These are phyloP conservation scores for Torrubiella hemipterigena DNA, from an alignment of 2,329 filamentous ascomycete genomes.

Conservation along the genomic window DNA sequence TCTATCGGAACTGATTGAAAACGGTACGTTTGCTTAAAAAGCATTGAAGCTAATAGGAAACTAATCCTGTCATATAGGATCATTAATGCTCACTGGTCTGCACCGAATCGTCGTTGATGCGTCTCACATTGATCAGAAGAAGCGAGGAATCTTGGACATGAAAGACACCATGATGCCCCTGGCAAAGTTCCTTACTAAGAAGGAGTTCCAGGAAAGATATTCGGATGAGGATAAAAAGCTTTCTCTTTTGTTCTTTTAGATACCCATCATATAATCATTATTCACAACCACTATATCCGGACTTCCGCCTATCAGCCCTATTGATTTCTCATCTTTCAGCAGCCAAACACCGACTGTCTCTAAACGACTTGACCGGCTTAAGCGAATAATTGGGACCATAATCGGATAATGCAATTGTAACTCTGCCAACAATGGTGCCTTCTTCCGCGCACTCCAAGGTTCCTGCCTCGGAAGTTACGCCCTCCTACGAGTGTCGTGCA, in stretches of 20 bases:
- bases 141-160: constrained; percentile 89
- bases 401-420: too few relatives aligned
- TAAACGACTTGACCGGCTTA: too few relatives aligned
- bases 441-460: too few relatives aligned
- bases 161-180: constrained; percentile 80
- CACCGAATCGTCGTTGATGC: constrained; percentile 80
- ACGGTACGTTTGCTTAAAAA: constrained; percentile 45
- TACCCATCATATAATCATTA: too few relatives aligned
- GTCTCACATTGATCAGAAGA: constrained; percentile 90
- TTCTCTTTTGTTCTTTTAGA: constrained; percentile 53
- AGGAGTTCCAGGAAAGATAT: constrained; percentile 62
- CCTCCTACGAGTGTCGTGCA: too few relatives aligned
- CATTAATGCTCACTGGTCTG: constrained; percentile 58
- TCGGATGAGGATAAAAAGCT: constrained; percentile 43
- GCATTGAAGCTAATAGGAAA: background rate
- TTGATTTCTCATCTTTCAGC: too few relatives aligned
- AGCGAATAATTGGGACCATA: too few relatives aligned
- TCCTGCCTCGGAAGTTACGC: too few relatives aligned
- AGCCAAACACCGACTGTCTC: too few relatives aligned
- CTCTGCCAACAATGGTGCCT: too few relatives aligned
- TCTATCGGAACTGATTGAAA: constrained; percentile 69
- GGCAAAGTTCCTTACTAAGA: constrained; percentile 57
- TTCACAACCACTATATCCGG: too few relatives aligned
- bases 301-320: too few relatives aligned
- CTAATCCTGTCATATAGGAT: constrained; percentile 27